Evolutionary conservation across 352 stramenopile genomes (phyloP), one percentile per base, ranked within the genome.

Genomic region (Elongisporangium anandrum): DNA sequence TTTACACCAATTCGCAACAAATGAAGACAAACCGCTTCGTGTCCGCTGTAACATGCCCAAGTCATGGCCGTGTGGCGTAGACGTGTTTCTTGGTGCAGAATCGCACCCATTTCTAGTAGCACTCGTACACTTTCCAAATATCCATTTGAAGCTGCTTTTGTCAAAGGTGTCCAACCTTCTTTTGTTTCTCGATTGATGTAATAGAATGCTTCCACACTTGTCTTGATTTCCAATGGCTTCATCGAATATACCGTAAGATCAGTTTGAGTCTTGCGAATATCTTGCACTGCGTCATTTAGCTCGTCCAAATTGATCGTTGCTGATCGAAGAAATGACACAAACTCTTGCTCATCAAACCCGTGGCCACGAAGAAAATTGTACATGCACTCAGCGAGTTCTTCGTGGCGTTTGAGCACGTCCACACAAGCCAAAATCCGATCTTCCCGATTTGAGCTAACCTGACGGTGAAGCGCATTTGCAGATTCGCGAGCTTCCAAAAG

Each of bases 1-100:
- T 74, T 38, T 8, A 80, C 74, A 1, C 63, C 57, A 45, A 71
- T 8, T 0, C 75, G 78, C 23, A 94, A 64, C 1, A 94, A 61
- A 4, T 71, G 55, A 13, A 92, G 66, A 21, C 77, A 69, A 4
- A 88, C 72, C 2, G 66, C 60, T 51, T 92, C 83, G 50, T 94
- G 81, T 3, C 84, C 84, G 50, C 80, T 91, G 57, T 83, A 90
- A 17, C 72, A 77, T 17, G 84, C 84, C 84, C 84, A 92, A 8
- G 81, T 92, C 65, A 92, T 71, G 5, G 84, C 70, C 20, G 81
- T 90, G 54, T 94, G 84, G 17, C 72, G 63, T 19, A 90, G 71
- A 5, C 75, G 70, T 1, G 71, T 79, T 61, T 94, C 81, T 19
- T 83, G 60, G 6, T 79, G 58, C 34, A 84, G 38, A 16, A 75